phyloP scores from a whole-genome alignment of 805 yeast genomes.

The Pichia manshurica region DNA sequence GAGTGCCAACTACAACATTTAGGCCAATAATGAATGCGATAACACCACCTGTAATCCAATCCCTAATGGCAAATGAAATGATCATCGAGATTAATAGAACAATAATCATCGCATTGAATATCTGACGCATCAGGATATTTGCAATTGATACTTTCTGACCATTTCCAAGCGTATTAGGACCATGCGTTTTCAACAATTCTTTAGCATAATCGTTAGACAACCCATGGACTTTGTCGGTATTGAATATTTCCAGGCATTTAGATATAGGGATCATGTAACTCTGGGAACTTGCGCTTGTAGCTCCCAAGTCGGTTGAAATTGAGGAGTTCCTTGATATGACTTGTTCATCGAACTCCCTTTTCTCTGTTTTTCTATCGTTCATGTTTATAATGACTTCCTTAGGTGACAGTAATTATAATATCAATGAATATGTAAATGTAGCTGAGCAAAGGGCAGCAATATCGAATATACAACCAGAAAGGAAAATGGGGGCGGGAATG shows the following conservation, averaged over 20 bases:
- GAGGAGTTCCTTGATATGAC: conserved; percentile 11
- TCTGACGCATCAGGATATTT: conserved; percentile 56
- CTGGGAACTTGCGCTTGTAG: conserved; percentile 14
- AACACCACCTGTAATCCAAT: conserved; percentile 82
- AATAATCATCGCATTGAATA: conserved; percentile 73
- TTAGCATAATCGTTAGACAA: conserved; percentile 33
- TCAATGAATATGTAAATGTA: no score
- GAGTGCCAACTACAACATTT: conserved; percentile 60
- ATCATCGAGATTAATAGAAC: conserved; percentile 65
- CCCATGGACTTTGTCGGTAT: conserved; percentile 45
- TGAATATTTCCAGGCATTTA: conserved; percentile 18
- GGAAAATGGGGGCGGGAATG: no score
- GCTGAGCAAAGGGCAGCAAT: no score
- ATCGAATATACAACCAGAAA: no score
- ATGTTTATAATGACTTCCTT: conserved; percentile 1
- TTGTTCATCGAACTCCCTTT: conserved; percentile 10
- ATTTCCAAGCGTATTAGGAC: conserved; percentile 58
- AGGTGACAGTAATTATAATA: no score
- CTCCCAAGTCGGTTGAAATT: background rate
- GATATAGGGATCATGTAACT: conserved; percentile 20
- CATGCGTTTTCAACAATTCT: conserved; percentile 34
- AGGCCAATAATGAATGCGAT: conserved; percentile 60
- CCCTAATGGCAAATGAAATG: conserved; percentile 65
- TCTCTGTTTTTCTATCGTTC: conserved; percentile 9
- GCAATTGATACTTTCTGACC: conserved; percentile 48